These are phyloP conservation scores for Saraca asoca DNA, from an alignment of 331 rosid genomes.

Conservation along the genomic window DNA sequence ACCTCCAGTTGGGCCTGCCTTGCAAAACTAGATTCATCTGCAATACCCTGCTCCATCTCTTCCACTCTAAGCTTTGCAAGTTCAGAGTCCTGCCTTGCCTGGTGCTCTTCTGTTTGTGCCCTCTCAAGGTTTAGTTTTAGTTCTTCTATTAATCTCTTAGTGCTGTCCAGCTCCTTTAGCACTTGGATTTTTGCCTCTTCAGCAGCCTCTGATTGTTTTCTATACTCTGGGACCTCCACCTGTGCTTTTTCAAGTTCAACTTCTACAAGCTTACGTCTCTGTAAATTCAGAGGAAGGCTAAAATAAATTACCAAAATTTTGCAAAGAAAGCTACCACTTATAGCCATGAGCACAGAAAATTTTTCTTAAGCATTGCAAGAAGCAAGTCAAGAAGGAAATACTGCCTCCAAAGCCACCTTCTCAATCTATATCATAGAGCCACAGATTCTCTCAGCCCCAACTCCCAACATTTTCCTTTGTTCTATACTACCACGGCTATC, in stretches of 20 bases:
- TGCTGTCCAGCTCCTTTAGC: constrained; percentile 71
- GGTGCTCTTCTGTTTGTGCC: constrained; percentile 90
- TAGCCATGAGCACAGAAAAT: constrained; percentile 16
- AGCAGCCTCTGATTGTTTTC: constrained; percentile 61
- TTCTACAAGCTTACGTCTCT: constrained; percentile 74
- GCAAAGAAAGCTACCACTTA: constrained; percentile 19
- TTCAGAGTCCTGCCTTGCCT: constrained; percentile 94
- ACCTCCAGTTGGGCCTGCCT: constrained; percentile 98
- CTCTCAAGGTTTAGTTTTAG: constrained; percentile 77
- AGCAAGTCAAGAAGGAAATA: neutral
- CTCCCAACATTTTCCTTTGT: neutral
- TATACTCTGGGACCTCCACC: constrained; percentile 68
- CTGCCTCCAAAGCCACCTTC: constrained; percentile 6
- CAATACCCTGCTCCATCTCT: constrained; percentile 95
- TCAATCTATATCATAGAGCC: neutral
- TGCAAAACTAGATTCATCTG: constrained; percentile 83
- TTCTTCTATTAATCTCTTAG: constrained; percentile 87
- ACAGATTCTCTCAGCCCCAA: neutral
- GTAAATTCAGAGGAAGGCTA: constrained; percentile 37
- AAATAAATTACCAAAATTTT: constrained; percentile 28
- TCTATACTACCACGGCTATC: constrained; percentile 14
- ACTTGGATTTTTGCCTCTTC: constrained; percentile 54
- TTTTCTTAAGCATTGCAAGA: neutral
- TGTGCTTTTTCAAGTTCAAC: constrained; percentile 75
- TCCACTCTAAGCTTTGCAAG: constrained; percentile 93